Evolutionary conservation across 78 protist species (phyloP), one percentile per base, ranked within the genome.

Genomic region (Creolimax fragrantissima): DNA sequence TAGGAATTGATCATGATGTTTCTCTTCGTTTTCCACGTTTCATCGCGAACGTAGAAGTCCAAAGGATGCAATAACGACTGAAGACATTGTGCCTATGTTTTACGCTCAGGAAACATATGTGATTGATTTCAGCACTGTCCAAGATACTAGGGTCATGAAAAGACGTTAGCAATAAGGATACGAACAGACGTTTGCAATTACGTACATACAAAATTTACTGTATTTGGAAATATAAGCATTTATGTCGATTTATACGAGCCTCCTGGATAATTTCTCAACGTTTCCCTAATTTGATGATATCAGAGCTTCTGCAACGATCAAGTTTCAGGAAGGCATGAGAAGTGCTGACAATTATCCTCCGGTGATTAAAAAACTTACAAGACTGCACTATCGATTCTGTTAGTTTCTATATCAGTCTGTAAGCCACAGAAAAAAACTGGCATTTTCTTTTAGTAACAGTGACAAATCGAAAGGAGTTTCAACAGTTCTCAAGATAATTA

Each of bases 11-110:
- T 3, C 44, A 67, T 3, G 95, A 94, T 41, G 45, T 94, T 3
- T 81, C 91, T 17, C 86, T 94, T 36, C 95, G 95, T 45, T 94
- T 94, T 44, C 95, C 95, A 17, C 85, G 95, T 36, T 92, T 91
- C 36, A 4, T 94, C 17, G 88, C 94, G 5, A 5, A 24, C n/a
- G 67, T 88, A 94, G 89, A 89, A 2, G 32, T 3, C 2, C 45
- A 11, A 43, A 36, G 24, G 92, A 91, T 7, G 95, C 93, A 17
- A 93, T 93, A 35, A 58, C 89, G 35, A 36, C 93, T 4, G 3
- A 17, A 3, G 83, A 91, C 5, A 32, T 91, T 5, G 58, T 47
- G 17, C 88, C 5, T 35, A 47, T 66, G 84, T 74, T 43, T 35
- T 35, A 5, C 89, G 47, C 47, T 7, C 47, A n/a, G 7, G 81